Evolutionary conservation across 2,329 filamentous ascomycete species (phyloP).

Genomic region (Pseudogymnoascus pannorum): DNA sequence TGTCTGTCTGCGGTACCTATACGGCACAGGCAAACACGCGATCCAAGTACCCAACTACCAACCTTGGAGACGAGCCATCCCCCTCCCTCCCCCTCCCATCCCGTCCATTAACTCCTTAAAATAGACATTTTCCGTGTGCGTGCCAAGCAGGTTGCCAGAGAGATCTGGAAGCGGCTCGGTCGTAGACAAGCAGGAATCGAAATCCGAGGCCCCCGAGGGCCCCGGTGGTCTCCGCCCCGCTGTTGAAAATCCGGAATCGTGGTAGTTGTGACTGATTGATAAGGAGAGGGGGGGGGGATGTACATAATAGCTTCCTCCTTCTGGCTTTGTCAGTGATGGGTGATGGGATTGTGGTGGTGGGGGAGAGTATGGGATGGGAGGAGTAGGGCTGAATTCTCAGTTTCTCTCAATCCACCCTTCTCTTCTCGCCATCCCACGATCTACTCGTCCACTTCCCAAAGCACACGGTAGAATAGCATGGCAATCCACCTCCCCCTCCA

Average conservation of each 20-base stretch:
- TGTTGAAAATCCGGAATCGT: neutral
- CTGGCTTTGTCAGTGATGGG: neutral
- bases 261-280: neutral
- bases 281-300: neutral
- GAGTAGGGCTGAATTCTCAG: constrained; percentile 5
- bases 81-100: neutral
- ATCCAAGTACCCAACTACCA: neutral
- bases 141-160: neutral
- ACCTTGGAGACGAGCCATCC: neutral
- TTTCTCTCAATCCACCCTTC: neutral
- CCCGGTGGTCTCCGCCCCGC: neutral
- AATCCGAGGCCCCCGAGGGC: neutral
- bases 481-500: neutral
- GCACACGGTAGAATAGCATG: neutral
- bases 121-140: neutral
- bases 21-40: neutral
- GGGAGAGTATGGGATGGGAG: neutral
- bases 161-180: neutral
- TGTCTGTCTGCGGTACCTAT: neutral
- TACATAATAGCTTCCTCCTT: constrained; percentile 1
- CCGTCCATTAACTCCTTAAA: neutral
- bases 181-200: neutral
- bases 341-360: neutral
- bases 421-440: neutral
- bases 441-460: neutral